phyloP scores from a whole-genome alignment of 1,284 basidiomycete genomes.

The Grifola frondosa region DNA sequence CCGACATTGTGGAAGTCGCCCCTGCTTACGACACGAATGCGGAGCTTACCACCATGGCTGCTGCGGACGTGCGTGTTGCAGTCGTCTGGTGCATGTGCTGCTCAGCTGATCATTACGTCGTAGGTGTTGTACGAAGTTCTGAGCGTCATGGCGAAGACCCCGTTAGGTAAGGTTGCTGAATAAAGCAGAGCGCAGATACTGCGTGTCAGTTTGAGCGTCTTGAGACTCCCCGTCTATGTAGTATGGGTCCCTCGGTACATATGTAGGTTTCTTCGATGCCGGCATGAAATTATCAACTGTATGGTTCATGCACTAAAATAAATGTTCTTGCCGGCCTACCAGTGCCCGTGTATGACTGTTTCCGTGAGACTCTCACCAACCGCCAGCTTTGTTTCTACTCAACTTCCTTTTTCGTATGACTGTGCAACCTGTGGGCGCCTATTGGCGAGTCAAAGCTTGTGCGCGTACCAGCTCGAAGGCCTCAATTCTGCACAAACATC shows the following conservation, averaged over 20 bases:
- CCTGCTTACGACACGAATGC: constrained; percentile 82
- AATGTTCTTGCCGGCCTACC: too few species aligned
- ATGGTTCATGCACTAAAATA: too few species aligned
- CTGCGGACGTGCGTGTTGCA: constrained; percentile 64
- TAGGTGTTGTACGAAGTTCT: constrained; percentile 74
- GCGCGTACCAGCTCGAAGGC: not conserved
- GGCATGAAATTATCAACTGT: not conserved
- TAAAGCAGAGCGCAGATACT: constrained; percentile 2
- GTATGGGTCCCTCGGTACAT: not conserved
- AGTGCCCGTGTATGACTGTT: too few species aligned
- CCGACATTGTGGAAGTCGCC: constrained; percentile 81
- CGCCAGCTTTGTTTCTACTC: constrained; percentile 4
- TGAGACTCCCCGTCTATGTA: too few species aligned
- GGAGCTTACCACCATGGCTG: constrained; percentile 76
- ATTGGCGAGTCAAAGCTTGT: not conserved
- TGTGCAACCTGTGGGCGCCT: not conserved
- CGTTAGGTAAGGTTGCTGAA: constrained; percentile 54
- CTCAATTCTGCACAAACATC: not conserved
- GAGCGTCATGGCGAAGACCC: constrained; percentile 76
- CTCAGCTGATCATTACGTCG: constrained; percentile 6
- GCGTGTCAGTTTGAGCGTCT: not conserved
- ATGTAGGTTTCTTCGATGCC: not conserved
- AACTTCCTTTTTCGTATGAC: constrained; percentile 7
- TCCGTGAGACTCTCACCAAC: not conserved
- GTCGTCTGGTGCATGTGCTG: not conserved